phyloP scores from a whole-genome alignment of 345 rosid species.

The Sonneratia caseolaris region DNA sequence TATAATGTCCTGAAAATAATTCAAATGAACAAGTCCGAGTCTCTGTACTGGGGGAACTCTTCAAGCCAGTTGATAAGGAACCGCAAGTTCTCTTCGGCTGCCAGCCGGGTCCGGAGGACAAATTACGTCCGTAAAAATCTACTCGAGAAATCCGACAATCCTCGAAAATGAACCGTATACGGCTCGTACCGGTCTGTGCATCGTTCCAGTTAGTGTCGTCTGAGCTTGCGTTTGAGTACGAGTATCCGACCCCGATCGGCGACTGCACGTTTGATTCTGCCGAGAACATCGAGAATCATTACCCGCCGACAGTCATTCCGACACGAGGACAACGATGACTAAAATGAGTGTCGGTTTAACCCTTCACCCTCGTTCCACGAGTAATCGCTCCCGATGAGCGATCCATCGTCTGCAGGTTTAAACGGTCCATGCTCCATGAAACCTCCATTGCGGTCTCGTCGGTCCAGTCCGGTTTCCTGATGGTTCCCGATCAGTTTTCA shows the following conservation, averaged over 20 bases:
- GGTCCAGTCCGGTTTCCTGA: no score
- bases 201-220: slow-evolving; percentile 16
- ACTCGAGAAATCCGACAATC: neutral
- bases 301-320: no score
- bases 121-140: neutral
- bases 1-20: slow-evolving; percentile 25
- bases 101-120: neutral
- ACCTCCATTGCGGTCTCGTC: slow-evolving; percentile 17
- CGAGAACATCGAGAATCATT: neutral
- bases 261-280: slow-evolving; percentile 27
- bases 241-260: slow-evolving; percentile 23
- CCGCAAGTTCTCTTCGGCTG: slow-evolving; percentile 26
- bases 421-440: slow-evolving; percentile 32
- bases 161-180: neutral
- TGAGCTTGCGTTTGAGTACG: slow-evolving; percentile 23
- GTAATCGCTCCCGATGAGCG: slow-evolving; percentile 19
- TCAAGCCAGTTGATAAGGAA: slow-evolving; percentile 27
- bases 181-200: slow-evolving; percentile 12
- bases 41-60: slow-evolving; percentile 23
- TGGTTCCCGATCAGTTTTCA: no score
- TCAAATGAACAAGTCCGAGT: slow-evolving; percentile 20
- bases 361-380: slow-evolving; percentile 27
- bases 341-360: neutral
- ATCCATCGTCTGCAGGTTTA: slow-evolving; percentile 21
- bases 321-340: neutral